Evolutionary conservation across 768 basidiomycete species (phyloP).

Genomic region (Termitomyces sp.): DNA sequence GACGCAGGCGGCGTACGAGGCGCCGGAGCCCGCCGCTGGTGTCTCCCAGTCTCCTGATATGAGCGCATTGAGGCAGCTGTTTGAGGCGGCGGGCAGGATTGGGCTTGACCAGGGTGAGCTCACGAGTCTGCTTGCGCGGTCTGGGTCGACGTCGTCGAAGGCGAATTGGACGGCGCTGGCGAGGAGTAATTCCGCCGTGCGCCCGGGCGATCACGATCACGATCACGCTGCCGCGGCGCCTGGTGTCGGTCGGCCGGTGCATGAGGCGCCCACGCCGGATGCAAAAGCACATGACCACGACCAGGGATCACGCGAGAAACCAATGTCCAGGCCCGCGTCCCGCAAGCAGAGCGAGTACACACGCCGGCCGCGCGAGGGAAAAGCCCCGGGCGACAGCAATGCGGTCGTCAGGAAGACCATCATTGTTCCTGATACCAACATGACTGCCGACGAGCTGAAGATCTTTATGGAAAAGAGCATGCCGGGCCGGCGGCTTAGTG

Average conservation of each 20-base stretch:
- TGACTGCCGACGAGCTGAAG: conserved; percentile 52
- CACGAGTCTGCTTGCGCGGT: conserved; percentile 66
- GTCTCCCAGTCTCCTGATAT: conserved; percentile 24
- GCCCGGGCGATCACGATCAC: too few species aligned
- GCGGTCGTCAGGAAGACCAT: conserved; percentile 73
- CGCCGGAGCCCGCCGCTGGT: conserved; percentile 10
- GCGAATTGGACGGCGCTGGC: conserved; percentile 40
- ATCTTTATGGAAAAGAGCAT: conserved; percentile 52
- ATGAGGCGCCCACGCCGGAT: conserved; percentile 16
- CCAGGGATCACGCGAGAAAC: conserved; percentile 20
- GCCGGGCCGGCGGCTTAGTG: conserved; percentile 56
- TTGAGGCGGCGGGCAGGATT: conserved; percentile 68
- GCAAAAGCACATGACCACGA: conserved; percentile 9
- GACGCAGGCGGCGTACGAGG: conserved; percentile 7
- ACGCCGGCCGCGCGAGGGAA: conserved; percentile 36
- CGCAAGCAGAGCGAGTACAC: conserved; percentile 28
- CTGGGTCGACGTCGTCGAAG: conserved; percentile 58
- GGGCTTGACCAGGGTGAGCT: conserved; percentile 71
- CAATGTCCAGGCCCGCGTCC: conserved; percentile 30
- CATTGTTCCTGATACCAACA: conserved; percentile 63
- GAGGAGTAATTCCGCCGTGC: conserved; percentile 35
- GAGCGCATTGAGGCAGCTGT: conserved; percentile 55
- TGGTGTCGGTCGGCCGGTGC: conserved; percentile 6
- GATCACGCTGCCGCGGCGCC: conserved; percentile 15
- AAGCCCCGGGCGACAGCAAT: conserved; percentile 28